Evolutionary conservation across 306 rosid species (phyloP).

Genomic region (Gleditsia sinensis): DNA sequence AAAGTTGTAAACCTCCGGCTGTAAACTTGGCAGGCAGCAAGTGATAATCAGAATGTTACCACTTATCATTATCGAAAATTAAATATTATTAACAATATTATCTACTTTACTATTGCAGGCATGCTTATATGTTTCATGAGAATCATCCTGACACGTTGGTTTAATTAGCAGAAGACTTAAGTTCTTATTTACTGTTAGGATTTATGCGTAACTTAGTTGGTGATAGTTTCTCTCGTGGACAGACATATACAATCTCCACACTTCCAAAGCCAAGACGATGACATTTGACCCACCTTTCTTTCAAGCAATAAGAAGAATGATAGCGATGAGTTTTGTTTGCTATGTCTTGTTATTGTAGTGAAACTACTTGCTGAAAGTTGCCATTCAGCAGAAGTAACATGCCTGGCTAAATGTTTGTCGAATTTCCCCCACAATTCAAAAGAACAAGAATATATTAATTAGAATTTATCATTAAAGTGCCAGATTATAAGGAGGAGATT

Average conservation of each 20-base stretch:
- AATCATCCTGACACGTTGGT: not conserved
- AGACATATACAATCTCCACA: constrained; percentile 5
- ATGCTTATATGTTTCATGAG: not conserved
- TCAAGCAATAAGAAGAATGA: constrained; percentile 35
- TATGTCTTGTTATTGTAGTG: not conserved
- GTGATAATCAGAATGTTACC: not conserved
- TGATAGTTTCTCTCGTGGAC: constrained; percentile 19
- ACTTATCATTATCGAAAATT: not conserved
- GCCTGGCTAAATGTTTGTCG: not conserved
- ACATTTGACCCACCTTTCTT: constrained; percentile 38
- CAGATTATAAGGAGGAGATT: not conserved
- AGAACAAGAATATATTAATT: not conserved
- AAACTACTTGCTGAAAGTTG: constrained; percentile 9
- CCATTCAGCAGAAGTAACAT: constrained; percentile 15
- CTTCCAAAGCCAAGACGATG: constrained; percentile 17
- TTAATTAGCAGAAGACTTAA: not conserved
- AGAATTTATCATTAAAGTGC: not conserved
- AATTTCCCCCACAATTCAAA: not conserved
- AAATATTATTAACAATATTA: not conserved
- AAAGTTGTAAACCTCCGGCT: not conserved
- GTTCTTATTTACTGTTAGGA: not conserved
- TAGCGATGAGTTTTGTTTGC: constrained; percentile 19
- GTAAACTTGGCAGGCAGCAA: constrained; percentile 2
- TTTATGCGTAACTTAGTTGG: constrained; percentile 12
- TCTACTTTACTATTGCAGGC: not conserved